Base-by-base conservation (phyloP, 2,329 filamentous ascomycete genomes). In the Exophiala phaeomuriformis region DNA sequence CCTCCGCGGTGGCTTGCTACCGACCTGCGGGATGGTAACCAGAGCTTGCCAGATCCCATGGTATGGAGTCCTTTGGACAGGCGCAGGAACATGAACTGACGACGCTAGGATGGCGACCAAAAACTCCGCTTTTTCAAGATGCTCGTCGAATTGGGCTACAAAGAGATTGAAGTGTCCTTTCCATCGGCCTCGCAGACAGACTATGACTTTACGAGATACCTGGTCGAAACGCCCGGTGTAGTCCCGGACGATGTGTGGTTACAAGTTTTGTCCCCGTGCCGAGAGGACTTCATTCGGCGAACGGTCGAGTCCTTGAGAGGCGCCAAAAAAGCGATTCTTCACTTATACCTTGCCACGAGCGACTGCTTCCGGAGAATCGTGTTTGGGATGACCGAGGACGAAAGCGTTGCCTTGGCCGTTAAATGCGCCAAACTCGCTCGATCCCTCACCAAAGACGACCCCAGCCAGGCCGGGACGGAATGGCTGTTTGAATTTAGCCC, bases 151-250 rank as follows among this genome's bases (percentile, higher is more conserved):
- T 79, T 96, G 47, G 91, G 93, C 64, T 97, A 94, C 79, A 97
- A 96, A 74, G 91, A 97, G 73, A 96, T 97, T 61, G 91, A 97
- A 69, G 86, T 96, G 19, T 93, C 90, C 3, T 97, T 95, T 73
- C 91, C 91, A 47, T 95, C 90, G 0, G 90, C 91, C 9, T 95
- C 90, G 37, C 86, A 95, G 68, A 95, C 87, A 66, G 93, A 97
- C 74, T 97, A 90, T 75, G 88, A 95, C 75, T 97, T 97, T 68
- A 95, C 90, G 39, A 80, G 89, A 62, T 83, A 85, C 65, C 76
- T 97, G 62, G 82, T 96, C 60, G 85, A 94, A 65, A 95, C 89
- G 1, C 87, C 88, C 7, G 88, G 87, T 39, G 79, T 83, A 9
- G 81, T 90, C 5, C 90, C 90, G 50, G 88, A 93, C 67, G 90